phyloP scores from a whole-genome alignment of 306 rosid species.

The Trifolium fragiferum region DNA sequence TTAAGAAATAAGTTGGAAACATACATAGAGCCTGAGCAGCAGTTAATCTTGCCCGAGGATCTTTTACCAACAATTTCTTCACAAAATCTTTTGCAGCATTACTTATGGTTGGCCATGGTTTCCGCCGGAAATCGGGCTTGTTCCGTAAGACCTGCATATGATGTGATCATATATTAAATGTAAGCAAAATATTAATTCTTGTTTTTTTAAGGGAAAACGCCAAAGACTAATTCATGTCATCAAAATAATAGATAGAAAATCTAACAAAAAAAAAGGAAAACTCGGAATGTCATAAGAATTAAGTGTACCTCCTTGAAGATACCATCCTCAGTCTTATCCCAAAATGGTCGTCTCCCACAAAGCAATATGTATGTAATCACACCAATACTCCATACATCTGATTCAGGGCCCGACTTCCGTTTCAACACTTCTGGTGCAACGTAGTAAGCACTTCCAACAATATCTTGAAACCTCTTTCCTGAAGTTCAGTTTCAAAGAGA shows the following conservation, averaged over 20 bases:
- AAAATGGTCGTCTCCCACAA: constrained; percentile 98
- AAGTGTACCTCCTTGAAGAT: constrained; percentile 94
- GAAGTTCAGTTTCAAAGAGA: constrained; percentile 44
- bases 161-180: constrained; percentile 30
- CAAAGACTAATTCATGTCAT: neutral
- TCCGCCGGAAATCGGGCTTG: constrained; percentile 96
- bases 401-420: constrained; percentile 98
- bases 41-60: constrained; percentile 93
- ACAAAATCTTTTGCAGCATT: constrained; percentile 87
- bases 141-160: constrained; percentile 76
- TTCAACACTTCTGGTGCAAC: constrained; percentile 99
- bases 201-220: neutral
- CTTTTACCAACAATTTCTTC: constrained; percentile 93
- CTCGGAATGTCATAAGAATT: constrained; percentile 35
- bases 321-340: constrained; percentile 99
- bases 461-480: constrained; percentile 89
- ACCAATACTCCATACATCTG: constrained; percentile 99
- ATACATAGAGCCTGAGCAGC: constrained; percentile 99
- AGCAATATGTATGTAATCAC: constrained; percentile 97
- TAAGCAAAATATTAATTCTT: constrained; percentile 10
- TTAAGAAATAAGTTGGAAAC: constrained; percentile 45
- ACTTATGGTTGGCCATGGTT: constrained; percentile 93
- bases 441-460: constrained; percentile 98
- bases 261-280: constrained; percentile 30
- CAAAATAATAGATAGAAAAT: constrained; percentile 9